These are phyloP conservation scores for Sporothrix sp. DNA, from an alignment of 2,329 filamentous ascomycete genomes.

Conservation along the genomic window DNA sequence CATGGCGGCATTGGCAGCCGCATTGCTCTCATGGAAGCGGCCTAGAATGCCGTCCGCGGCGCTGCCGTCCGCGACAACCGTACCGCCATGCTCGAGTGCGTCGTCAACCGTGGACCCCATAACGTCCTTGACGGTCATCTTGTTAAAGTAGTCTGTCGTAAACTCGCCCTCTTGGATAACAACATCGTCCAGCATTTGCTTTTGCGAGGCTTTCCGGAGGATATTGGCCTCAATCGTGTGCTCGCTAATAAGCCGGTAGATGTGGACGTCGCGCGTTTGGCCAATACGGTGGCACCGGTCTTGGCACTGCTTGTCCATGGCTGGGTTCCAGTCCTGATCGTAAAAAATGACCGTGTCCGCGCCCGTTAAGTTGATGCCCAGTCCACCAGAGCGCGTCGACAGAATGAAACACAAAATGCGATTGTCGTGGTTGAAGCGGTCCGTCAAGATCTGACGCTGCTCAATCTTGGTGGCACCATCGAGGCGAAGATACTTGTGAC, in stretches of 20 bases:
- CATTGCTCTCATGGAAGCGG: slow-evolving; percentile 48
- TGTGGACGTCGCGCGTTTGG: slow-evolving; percentile 94
- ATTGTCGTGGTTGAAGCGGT: slow-evolving; percentile 91
- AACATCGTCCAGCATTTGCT: slow-evolving; percentile 94
- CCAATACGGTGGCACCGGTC: slow-evolving; percentile 95
- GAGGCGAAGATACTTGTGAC: slow-evolving; percentile 89
- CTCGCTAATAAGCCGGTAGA: slow-evolving; percentile 87
- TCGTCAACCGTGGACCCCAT: slow-evolving; percentile 29
- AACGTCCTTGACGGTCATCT: slow-evolving; percentile 59
- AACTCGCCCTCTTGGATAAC: slow-evolving; percentile 98
- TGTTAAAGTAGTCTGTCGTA: slow-evolving; percentile 92
- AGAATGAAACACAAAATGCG: slow-evolving; percentile 93
- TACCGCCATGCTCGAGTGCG: slow-evolving; percentile 21
- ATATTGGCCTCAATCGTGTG: slow-evolving; percentile 98
- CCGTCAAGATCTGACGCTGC: slow-evolving; percentile 86
- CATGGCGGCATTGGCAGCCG: slow-evolving; percentile 72
- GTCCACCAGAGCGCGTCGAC: slow-evolving; percentile 83
- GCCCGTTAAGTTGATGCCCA: slow-evolving; percentile 93
- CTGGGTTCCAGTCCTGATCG: slow-evolving; percentile 97
- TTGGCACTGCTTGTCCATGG: slow-evolving; percentile 99
- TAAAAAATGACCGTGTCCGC: slow-evolving; percentile 98
- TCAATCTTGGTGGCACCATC: slow-evolving; percentile 97
- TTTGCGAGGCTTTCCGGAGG: slow-evolving; percentile 89
- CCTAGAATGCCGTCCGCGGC: neutral
- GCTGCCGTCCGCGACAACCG: slow-evolving; percentile 16